Percentiles rank a stretch among this genome's conserved stretches.
phyloP scores from a whole-genome alignment of 192 early-diverging fungal genomes.

The Coemansia sp. region DNA sequence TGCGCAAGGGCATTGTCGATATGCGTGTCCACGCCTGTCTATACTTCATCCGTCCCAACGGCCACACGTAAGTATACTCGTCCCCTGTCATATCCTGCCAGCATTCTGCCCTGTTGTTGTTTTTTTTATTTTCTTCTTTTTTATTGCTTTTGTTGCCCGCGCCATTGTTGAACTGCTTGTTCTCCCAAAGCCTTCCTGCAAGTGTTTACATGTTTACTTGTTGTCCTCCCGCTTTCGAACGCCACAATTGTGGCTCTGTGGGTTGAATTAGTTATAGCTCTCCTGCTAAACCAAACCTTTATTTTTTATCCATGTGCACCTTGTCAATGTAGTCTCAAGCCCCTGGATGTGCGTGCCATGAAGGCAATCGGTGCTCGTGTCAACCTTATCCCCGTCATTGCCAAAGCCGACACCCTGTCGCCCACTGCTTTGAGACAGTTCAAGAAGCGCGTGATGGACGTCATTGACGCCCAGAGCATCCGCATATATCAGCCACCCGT shows the following conservation, averaged over 20 bases:
- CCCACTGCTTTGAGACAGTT: slow-evolving; percentile 87
- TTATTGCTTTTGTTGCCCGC: slow-evolving; percentile 6
- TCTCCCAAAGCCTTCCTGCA: slow-evolving; percentile 7
- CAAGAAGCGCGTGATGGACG: slow-evolving; percentile 95
- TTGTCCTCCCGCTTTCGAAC: neutral
- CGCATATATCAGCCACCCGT: slow-evolving; percentile 86
- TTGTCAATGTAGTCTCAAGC: slow-evolving; percentile 59
- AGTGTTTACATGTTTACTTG: slow-evolving; percentile 13
- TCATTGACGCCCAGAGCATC: slow-evolving; percentile 89
- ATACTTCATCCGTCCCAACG: slow-evolving; percentile 98
- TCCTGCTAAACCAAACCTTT: neutral
- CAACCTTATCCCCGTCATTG: slow-evolving; percentile 97
- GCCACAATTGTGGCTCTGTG: slow-evolving; percentile 11
- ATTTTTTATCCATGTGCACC: neutral
- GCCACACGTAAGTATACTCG: slow-evolving; percentile 73
- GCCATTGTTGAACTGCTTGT: slow-evolving; percentile 10
- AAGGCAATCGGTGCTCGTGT: slow-evolving; percentile 93
- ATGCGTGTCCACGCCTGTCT: slow-evolving; percentile 97
- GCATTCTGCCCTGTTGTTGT: slow-evolving; percentile 4
- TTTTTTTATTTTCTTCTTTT: neutral
- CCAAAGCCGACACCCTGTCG: slow-evolving; percentile 98
- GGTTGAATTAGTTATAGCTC: neutral
- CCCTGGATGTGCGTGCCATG: slow-evolving; percentile 98
- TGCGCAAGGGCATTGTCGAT: slow-evolving; percentile 85
- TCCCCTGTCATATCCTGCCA: neutral